Evolutionary conservation across 768 basidiomycete species (phyloP).

Genomic region (Lactarius trivialis): DNA sequence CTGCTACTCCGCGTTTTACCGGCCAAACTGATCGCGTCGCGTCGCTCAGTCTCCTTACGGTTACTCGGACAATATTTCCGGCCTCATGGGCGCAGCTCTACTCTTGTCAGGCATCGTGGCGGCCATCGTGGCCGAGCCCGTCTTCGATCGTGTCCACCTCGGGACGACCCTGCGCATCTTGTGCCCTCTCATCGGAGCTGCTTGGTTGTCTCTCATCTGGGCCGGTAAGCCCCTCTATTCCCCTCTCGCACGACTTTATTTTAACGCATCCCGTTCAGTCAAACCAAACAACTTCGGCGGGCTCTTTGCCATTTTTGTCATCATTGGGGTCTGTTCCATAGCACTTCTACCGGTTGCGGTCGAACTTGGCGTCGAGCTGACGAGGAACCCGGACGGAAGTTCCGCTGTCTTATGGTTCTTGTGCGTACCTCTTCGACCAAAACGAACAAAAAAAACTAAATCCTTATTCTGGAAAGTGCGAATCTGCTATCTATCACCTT

Average conservation of each 20-base stretch:
- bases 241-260: neutral
- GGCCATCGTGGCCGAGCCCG: conserved; percentile 60
- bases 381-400: conserved; percentile 72
- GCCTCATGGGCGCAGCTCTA: conserved; percentile 63
- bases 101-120: conserved; percentile 66
- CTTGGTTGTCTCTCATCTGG: conserved; percentile 78
- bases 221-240: conserved; percentile 44
- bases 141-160: conserved; percentile 73
- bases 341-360: conserved; percentile 70
- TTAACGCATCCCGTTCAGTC: conserved; percentile 35
- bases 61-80: conserved; percentile 59
- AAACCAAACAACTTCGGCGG: conserved; percentile 52
- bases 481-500: conserved; percentile 8
- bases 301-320: conserved; percentile 58
- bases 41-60: conserved; percentile 56
- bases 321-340: conserved; percentile 61
- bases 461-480: neutral
- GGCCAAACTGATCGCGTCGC: neutral
- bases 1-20: neutral
- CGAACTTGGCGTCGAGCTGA: conserved; percentile 75
- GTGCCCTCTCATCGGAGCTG: conserved; percentile 51
- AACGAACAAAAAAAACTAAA: neutral
- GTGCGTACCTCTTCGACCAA: conserved; percentile 35
- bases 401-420: conserved; percentile 70
- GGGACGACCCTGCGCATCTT: conserved; percentile 53